A percentile compares a stretch with the other conserved stretches of the same genome.
Conservation (phyloP, 2,329 filamentous ascomycete genomes). For the Didymella arachidicola region DNA sequence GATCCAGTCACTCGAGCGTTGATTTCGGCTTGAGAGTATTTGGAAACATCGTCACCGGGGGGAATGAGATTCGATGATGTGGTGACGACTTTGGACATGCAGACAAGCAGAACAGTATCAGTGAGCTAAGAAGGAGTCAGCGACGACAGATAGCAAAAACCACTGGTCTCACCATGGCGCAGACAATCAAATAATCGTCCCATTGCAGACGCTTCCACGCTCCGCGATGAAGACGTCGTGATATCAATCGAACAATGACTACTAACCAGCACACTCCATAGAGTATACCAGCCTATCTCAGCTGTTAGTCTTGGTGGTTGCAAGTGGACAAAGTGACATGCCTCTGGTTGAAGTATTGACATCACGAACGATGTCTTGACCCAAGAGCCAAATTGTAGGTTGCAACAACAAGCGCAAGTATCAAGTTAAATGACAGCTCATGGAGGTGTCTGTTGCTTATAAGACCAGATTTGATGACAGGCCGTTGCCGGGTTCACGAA, state of each 20-base stretch:
- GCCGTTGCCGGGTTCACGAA: constrained; percentile 4
- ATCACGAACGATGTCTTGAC: constrained; percentile 23
- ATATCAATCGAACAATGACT: constrained; percentile 39
- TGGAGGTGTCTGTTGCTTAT: constrained; percentile 8
- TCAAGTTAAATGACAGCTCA: constrained; percentile 4
- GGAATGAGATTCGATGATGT: constrained; percentile 49
- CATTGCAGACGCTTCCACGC: constrained; percentile 44
- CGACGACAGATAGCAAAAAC: not conserved
- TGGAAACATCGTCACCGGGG: constrained; percentile 41
- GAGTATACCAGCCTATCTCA: constrained; percentile 39
- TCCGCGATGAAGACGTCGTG: constrained; percentile 41
- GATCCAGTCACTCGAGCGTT: constrained; percentile 59
- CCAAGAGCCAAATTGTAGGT: constrained; percentile 15
- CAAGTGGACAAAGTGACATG: not conserved
- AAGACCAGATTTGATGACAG: constrained; percentile 6
- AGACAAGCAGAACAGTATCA: constrained; percentile 44
- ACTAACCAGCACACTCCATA: constrained; percentile 47
- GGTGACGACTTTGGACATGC: constrained; percentile 44
- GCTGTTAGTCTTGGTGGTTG: constrained; percentile 6
- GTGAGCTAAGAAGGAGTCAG: constrained; percentile 34
- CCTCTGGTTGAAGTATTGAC: constrained; percentile 45
- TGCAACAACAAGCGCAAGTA: constrained; percentile 2
- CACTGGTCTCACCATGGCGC: constrained; percentile 43
- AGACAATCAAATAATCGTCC: constrained; percentile 49
- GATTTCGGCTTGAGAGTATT: constrained; percentile 50